Evolutionary conservation across 163 green algal species (phyloP).

Genomic region (Prototheca wickerhamii): DNA sequence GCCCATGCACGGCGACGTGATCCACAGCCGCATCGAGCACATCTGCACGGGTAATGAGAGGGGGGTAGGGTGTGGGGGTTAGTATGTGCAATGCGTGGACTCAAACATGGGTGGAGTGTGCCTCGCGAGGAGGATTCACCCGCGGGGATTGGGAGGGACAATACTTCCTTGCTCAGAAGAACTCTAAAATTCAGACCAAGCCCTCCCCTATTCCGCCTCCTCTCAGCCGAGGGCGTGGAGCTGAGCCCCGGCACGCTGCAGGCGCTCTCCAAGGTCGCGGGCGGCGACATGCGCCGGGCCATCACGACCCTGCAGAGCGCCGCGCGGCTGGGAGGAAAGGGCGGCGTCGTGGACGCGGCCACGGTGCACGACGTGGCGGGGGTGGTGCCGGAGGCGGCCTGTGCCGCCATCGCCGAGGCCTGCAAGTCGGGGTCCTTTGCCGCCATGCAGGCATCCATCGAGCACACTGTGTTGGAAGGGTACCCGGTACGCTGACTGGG

Average conservation of each 20-base stretch:
- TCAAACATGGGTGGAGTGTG: not conserved
- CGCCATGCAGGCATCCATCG: constrained; percentile 42
- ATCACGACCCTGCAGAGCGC: constrained; percentile 90
- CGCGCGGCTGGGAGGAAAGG: constrained; percentile 24
- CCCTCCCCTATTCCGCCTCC: constrained; percentile 30
- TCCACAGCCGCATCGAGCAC: constrained; percentile 69
- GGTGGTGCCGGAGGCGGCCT: constrained; percentile 54
- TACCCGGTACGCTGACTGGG: constrained; percentile 41
- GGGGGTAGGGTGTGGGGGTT: not conserved
- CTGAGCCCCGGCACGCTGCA: constrained; percentile 47
- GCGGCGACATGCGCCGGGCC: constrained; percentile 82
- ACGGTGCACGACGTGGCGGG: constrained; percentile 71
- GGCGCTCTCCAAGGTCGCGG: constrained; percentile 51
- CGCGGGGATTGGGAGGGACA: too few relatives aligned
- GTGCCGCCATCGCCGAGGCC: constrained; percentile 39
- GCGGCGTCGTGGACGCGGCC: constrained; percentile 22
- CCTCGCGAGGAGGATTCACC: not conserved
- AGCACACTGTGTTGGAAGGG: constrained; percentile 67
- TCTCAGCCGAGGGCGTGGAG: constrained; percentile 50
- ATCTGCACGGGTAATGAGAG: constrained; percentile 54
- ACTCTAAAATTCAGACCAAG: not conserved
- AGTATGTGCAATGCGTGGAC: not conserved
- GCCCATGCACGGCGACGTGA: constrained; percentile 71
- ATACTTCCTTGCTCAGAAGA: too few relatives aligned
- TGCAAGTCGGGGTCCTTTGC: constrained; percentile 39